Base-by-base conservation (phyloP, 2,329 filamentous ascomycete genomes). In the Aspergillus novoparasiticus region DNA sequence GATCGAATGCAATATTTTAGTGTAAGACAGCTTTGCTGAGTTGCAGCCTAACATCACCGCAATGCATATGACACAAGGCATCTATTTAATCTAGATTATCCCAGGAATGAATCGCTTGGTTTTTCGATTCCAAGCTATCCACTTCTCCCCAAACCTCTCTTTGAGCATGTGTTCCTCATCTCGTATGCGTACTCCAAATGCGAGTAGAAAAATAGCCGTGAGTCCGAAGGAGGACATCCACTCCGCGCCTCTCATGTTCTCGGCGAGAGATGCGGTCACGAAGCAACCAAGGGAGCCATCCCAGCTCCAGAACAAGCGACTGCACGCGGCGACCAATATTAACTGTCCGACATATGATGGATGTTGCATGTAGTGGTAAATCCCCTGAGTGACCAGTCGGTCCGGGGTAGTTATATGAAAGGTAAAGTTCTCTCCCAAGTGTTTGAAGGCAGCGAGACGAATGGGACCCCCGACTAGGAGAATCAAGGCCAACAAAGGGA, bases 91-190 rank as follows among this genome's bases (percentile, higher is more conserved):
- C 28, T 30, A 30, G 28, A 30, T 30, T 8, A 30, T 30, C 28
- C 75, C 74, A 0, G 85, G 84, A 34, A 87, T 72, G 53, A 86
- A 84, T 34, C 83, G 77, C 50, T 79, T 79, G 6, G 85, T 87
- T 59, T 59, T 72, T 3, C 65, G 63, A 73, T 85, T 79, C 81
- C 84, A 86, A 6, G 66, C 66, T 63, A 82, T 80, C 84, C 84
- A 87, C 56, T 81, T 73, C 12, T 68, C 65, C 0, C 82, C 82
- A 74, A 86, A 86, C 19, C 75, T 71, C 5, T 68, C 73, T 57
- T 68, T 75, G 64, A 87, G 63, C 84, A 87, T 85, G 0, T 55
- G 62, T 67, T 87, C 85, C 67, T 86, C 84, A 63, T 86, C 79
- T 36, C 59, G 68, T 0, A 86, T 79, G 28, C 84, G 73, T 3